phyloP scores from a whole-genome alignment of 176 grass and related monocot species.

The Guadua angustifolia region DNA sequence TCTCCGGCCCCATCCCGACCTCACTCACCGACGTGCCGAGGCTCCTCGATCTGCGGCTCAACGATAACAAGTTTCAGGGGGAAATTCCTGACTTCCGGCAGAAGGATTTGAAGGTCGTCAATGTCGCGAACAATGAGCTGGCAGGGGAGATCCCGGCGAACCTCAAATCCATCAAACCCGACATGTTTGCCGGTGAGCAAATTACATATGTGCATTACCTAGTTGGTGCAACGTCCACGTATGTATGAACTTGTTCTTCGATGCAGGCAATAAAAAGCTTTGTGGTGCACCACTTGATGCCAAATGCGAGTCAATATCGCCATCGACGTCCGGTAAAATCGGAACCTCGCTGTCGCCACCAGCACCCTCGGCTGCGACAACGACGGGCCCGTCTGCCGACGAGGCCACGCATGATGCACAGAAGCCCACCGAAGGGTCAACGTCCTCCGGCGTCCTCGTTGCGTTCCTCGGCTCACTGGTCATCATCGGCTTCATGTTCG shows the following conservation, averaged over 20 bases:
- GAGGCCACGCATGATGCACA: background rate
- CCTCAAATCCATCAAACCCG: conserved; percentile 45
- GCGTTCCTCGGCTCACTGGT: conserved; percentile 47
- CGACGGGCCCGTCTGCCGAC: background rate
- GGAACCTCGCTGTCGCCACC: conserved; percentile 6
- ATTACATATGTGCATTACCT: background rate
- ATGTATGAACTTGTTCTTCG: background rate
- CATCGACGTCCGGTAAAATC: conserved; percentile 6
- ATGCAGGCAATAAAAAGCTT: conserved; percentile 72
- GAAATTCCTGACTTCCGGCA: conserved; percentile 64
- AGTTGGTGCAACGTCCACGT: background rate
- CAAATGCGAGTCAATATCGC: conserved; percentile 38
- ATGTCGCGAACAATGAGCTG: conserved; percentile 66
- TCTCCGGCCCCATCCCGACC: conserved; percentile 69
- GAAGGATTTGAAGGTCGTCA: conserved; percentile 51
- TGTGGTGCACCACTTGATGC: conserved; percentile 62
- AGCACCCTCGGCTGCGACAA: background rate
- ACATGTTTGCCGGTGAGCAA: conserved; percentile 62
- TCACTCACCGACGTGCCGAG: conserved; percentile 60
- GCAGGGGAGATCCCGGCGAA: conserved; percentile 66
- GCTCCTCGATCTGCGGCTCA: conserved; percentile 64
- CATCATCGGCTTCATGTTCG: conserved; percentile 37
- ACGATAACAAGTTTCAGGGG: conserved; percentile 71
- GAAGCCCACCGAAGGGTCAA: background rate
- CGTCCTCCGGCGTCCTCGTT: conserved; percentile 25